A percentile compares a stretch with the other conserved stretches of the same genome.
phyloP scores from a whole-genome alignment of 768 basidiomycete species.

The Lactifluus volemus region DNA sequence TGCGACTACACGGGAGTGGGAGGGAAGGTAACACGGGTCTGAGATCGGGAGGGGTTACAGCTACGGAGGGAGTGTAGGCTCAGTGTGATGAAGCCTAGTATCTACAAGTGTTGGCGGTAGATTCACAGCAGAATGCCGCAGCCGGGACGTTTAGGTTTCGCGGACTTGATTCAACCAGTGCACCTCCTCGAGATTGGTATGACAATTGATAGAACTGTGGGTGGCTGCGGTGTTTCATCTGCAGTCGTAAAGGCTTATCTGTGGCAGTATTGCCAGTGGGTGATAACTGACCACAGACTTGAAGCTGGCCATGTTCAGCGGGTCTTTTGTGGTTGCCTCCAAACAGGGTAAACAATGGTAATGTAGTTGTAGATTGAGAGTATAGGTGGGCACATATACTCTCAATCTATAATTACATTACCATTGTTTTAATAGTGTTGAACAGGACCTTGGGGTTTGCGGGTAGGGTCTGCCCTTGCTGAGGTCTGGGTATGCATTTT shows the following conservation, averaged over 20 bases:
- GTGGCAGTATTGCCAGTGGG: too few species aligned
- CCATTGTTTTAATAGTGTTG: too few species aligned
- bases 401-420: too few species aligned
- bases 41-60: constrained; percentile 30
- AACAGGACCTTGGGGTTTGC: too few species aligned
- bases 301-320: too few species aligned
- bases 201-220: constrained; percentile 46
- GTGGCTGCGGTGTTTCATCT: constrained; percentile 18
- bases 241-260: constrained; percentile 1
- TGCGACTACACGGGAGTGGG: constrained; percentile 22
- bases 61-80: constrained; percentile 63
- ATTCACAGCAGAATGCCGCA: constrained; percentile 64
- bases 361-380: too few species aligned
- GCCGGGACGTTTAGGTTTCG: constrained; percentile 46
- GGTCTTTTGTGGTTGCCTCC: too few species aligned
- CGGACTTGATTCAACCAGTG: constrained; percentile 61
- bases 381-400: too few species aligned
- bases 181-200: constrained; percentile 50
- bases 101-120: constrained; percentile 59
- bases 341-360: too few species aligned
- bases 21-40: constrained; percentile 22
- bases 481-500: too few species aligned
- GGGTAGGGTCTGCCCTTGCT: too few species aligned
- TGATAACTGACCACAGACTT: too few species aligned
- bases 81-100: constrained; percentile 57